Evolutionary conservation across 106 monocot genomes (phyloP).

Genomic region (Iris macrosiphon): DNA sequence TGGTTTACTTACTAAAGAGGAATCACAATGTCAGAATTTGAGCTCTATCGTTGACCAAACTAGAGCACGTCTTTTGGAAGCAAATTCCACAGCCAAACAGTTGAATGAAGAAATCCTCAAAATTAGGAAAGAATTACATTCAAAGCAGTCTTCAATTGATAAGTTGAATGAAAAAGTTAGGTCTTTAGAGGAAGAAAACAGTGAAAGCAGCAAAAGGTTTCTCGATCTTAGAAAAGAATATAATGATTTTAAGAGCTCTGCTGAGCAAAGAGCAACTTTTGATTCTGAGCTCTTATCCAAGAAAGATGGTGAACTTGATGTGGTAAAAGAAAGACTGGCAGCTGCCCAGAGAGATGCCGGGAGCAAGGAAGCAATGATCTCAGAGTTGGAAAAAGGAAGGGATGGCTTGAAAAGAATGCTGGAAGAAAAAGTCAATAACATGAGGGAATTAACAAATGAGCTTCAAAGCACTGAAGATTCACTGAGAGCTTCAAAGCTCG

Average conservation of each 20-base stretch:
- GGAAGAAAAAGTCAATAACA: constrained; percentile 34
- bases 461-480: constrained; percentile 33
- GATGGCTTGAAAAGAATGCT: constrained; percentile 37
- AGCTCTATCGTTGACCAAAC: constrained; percentile 34
- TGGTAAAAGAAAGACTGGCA: constrained; percentile 45
- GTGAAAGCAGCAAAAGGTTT: constrained; percentile 31
- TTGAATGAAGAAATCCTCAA: constrained; percentile 40
- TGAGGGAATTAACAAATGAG: constrained; percentile 38
- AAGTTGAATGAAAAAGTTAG: constrained; percentile 35
- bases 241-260: constrained; percentile 43
- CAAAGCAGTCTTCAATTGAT: constrained; percentile 33
- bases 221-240: constrained; percentile 40
- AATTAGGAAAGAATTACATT: constrained; percentile 31
- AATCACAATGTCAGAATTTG: constrained; percentile 42
- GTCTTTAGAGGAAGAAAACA: constrained; percentile 38
- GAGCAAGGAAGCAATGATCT: constrained; percentile 21
- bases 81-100: constrained; percentile 35
- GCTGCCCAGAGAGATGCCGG: constrained; percentile 28
- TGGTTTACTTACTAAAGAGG: constrained; percentile 35
- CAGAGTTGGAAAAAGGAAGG: constrained; percentile 46
- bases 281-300: constrained; percentile 51
- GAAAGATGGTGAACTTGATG: constrained; percentile 48
- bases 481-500: constrained; percentile 27
- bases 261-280: constrained; percentile 25
- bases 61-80: constrained; percentile 36